Base-by-base conservation (phyloP, 768 basidiomycete genomes). In the Kondoa malvinella region DNA sequence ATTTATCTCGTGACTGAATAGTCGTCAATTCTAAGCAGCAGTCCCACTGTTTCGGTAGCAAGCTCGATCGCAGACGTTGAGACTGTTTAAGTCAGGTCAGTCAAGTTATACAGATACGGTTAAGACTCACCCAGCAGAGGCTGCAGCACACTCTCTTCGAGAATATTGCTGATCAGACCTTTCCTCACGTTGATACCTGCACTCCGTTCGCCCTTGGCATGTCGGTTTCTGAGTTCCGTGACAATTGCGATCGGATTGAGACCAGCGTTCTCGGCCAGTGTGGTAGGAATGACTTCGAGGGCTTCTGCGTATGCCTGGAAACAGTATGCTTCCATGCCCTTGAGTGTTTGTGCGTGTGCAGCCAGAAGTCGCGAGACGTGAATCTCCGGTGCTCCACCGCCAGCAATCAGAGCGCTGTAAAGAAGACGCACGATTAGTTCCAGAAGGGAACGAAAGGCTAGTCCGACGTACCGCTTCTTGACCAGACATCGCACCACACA, bases 131-230 rank as follows among this genome's bases (percentile, higher is more conserved):
- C 40, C 21, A 50, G 21, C 40, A 59, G 12, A 15, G 74, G 95
- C 77, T 97, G 95, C 2, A 97, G 87, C 17, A 97, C 95, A 71
- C 95, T 90, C 77, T 99, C 95, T 76, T 96, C 94, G 33, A 94
- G 76, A 71, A 99, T 96, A 79, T 99, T 95, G 29, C 90, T 92
- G 73, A 99, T 94, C 73, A 94, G 81, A 15, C 95, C 92, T 81
- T 92, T 97, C 74, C 94, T 86, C 71, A 99, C 92, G 77, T 97
- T 99, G 78, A 99, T 97, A 33, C 95, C 95, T 30, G 95, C 92
- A 72, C 87, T 91, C 70, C 64, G 82, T 73, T 99, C 95, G 34
- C 95, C 95, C 8, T 91, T 81, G 1, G 95, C 92, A 78, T 99
- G 95, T 71, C 92, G 83, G 79, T 99, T 99, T 71, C 95, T 85